Evolutionary conservation across 306 rosid genomes (phyloP), one percentile per base, ranked within the genome.

Genomic region (Alnus rubra): DNA sequence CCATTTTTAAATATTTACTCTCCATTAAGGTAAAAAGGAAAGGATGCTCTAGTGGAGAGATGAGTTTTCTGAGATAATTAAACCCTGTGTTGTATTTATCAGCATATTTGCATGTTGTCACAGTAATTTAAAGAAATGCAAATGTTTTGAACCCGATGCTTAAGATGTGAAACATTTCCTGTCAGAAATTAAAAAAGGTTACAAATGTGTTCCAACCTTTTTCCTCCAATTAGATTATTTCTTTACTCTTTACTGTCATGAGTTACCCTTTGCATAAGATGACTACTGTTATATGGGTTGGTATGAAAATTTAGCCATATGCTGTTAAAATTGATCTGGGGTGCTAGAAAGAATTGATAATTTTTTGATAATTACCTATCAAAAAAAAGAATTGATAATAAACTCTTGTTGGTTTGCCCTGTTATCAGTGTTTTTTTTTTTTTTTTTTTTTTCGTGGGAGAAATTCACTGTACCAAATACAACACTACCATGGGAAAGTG

Each of bases 1-100:
- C 78, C 81, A 72, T 55, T 54, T 15, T 59, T 53, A 16, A 65
- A 69, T 64, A 74, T 77, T 69, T 69, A 19, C 68, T 76, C 64
- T 14, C 5, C 30, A 4, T 33, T 33, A 33, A 33, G 37, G 37
- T 33, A 33, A 33, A 33, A 33, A 33, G 37, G 37, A 33, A 33
- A 33, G 28, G 77, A 62, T 12, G 75, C 19, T 74, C 39, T 35
- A 55, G 49, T 31, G 18, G 47, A 42, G 16, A 30, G 74, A 62
- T 50, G 67, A 16, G 65, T 81, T 73, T 53, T 77, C 35, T 49
- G 28, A 49, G 67, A 59, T 69, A 69, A 73, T 73, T 68, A 54
- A 4, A 14, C n/a, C 8, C 75, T 78, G 71, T 33, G 48, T 54
- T 74, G 15, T 82, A 71, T 37, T 71, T 70, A 56, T 65, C 47